These are phyloP conservation scores for Termitomyces sp. DNA, from an alignment of 768 basidiomycete species.

Conservation along the genomic window DNA sequence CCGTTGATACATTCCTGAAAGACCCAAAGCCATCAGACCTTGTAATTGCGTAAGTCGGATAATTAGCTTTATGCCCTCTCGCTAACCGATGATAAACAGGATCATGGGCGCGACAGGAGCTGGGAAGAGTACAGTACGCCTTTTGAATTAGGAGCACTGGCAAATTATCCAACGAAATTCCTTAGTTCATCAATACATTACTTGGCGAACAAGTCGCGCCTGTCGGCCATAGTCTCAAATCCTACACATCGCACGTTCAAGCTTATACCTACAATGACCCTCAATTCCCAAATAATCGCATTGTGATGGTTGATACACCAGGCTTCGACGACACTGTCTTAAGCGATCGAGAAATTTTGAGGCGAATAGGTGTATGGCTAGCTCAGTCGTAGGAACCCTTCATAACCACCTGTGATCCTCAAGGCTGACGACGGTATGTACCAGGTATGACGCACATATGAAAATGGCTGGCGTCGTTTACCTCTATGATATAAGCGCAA, in stretches of 20 bases:
- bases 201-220: conserved; percentile 5
- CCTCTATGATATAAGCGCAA: conserved; percentile 12
- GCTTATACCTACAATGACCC: conserved; percentile 11
- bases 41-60: conserved; percentile 18
- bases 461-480: conserved; percentile 17
- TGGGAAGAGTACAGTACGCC: conserved; percentile 26
- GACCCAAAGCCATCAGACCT: conserved; percentile 13
- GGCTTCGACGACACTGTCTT: conserved; percentile 22
- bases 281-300: conserved; percentile 7
- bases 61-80: neutral
- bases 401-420: no score
- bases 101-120: conserved; percentile 28
- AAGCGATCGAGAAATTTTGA: conserved; percentile 20
- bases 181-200: conserved; percentile 20
- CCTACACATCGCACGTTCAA: conserved; percentile 19
- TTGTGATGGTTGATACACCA: conserved; percentile 23
- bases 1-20: conserved; percentile 3
- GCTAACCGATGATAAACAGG: conserved; percentile 6
- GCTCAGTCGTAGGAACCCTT: conserved; percentile 15
- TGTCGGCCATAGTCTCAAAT: conserved; percentile 20
- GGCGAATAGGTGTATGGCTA: conserved; percentile 22
- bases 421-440: neutral
- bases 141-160: neutral
- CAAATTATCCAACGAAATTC: neutral
- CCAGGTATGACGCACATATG: conserved; percentile 13